Percentiles rank a stretch among this genome's conserved stretches.
These are phyloP conservation scores for Populus davidiana DNA, from an alignment of 345 rosid species.

Conservation along the genomic window DNA sequence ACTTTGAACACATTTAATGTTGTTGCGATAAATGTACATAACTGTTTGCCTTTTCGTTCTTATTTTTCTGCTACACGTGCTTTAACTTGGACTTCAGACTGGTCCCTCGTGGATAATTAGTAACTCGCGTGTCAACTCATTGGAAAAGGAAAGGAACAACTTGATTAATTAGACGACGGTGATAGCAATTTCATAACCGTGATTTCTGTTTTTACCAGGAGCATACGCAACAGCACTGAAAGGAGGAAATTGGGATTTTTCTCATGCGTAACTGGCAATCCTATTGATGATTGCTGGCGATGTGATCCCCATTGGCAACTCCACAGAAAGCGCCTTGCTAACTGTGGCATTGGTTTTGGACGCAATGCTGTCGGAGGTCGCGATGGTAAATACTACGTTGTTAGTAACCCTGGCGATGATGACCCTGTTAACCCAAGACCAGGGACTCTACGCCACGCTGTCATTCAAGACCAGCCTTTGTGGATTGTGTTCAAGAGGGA, in stretches of 20 bases:
- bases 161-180: not conserved
- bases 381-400: slow-evolving; percentile 29
- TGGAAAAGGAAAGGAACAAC: not conserved
- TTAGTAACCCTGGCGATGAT: slow-evolving; percentile 14
- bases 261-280: slow-evolving; percentile 27
- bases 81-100: not conserved
- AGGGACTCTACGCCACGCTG: slow-evolving; percentile 29
- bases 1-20: not conserved
- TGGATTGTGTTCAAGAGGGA: slow-evolving; percentile 33
- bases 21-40: not conserved
- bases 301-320: slow-evolving; percentile 25
- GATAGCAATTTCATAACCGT: not conserved
- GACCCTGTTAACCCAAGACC: slow-evolving; percentile 27
- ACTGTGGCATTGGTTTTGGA: slow-evolving; percentile 30
- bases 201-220: slow-evolving; percentile 39
- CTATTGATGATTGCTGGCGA: slow-evolving; percentile 31
- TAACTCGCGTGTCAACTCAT: not conserved
- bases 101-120: not conserved
- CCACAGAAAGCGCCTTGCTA: slow-evolving; percentile 23
- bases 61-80: not conserved
- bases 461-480: slow-evolving; percentile 27
- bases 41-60: not conserved
- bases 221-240: slow-evolving; percentile 64
- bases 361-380: slow-evolving; percentile 29
- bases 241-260: slow-evolving; percentile 30